phyloP scores from a whole-genome alignment of 176 grass and related monocot species.

The Avena sativa region DNA sequence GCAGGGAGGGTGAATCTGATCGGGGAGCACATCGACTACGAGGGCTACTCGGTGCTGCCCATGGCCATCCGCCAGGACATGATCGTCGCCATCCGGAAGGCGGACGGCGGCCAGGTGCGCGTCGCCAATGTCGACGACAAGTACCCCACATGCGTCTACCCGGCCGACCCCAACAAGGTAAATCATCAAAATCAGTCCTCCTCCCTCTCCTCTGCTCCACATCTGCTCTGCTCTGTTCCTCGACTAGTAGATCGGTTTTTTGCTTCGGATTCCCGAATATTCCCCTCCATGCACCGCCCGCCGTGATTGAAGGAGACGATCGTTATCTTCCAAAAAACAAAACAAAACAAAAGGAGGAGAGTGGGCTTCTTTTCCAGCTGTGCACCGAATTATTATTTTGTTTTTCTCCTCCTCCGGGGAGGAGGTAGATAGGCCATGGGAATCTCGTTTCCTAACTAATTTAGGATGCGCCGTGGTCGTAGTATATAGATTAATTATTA shows the following conservation, averaged over 20 bases:
- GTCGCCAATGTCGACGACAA: constrained; percentile 90
- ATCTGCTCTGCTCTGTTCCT: not conserved
- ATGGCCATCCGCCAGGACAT: constrained; percentile 99
- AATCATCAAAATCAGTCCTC: no score
- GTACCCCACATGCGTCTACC: constrained; percentile 82
- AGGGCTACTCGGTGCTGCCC: constrained; percentile 96
- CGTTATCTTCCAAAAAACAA: not conserved
- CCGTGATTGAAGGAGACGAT: constrained; percentile 7
- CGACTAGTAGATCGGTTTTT: not conserved
- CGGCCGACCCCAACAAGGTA: constrained; percentile 85
- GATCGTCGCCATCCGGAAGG: constrained; percentile 85
- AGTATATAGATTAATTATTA: constrained; percentile 3
- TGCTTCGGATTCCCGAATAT: constrained; percentile 9
- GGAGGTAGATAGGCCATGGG: not conserved
- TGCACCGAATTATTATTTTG: constrained; percentile 4
- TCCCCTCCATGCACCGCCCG: not conserved
- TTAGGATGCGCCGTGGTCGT: constrained; percentile 28
- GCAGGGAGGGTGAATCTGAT: constrained; percentile 96
- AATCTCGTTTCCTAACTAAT: constrained; percentile 18
- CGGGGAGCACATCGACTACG: constrained; percentile 97
- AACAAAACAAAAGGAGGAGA: not conserved
- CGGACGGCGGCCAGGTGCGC: constrained; percentile 57
- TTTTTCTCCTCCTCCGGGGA: not conserved
- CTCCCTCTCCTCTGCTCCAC: not conserved
- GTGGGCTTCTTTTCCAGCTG: not conserved